Conservation (phyloP, 192 early-diverging fungal genomes). For the Backusella luteola region DNA sequence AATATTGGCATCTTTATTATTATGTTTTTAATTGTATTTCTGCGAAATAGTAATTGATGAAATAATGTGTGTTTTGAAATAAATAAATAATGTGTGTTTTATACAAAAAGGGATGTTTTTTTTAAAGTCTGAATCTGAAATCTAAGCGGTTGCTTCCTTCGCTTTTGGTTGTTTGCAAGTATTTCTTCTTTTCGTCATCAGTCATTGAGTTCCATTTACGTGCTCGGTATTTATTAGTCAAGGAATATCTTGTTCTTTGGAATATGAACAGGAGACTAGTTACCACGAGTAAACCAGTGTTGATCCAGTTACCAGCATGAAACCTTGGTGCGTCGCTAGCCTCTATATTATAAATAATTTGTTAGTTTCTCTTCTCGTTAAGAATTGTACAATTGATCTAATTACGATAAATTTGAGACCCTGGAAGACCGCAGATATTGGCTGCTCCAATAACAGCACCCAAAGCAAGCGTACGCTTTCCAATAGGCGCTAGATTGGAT, state of each 20-base stretch:
- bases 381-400: not conserved
- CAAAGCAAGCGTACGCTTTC: conserved; percentile 25
- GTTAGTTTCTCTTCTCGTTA: not conserved
- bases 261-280: conserved; percentile 18
- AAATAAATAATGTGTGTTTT: not conserved
- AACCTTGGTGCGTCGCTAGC: conserved; percentile 23
- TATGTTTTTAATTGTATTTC: not conserved
- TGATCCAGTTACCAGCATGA: conserved; percentile 19
- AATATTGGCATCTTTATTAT: not conserved
- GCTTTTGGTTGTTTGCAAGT: conserved; percentile 50
- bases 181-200: conserved; percentile 49
- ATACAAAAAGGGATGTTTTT: not conserved
- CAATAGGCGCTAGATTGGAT: conserved; percentile 24
- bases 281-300: not conserved
- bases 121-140: conserved; percentile 37
- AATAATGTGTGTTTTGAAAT: not conserved
- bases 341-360: not conserved
- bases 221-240: conserved; percentile 45
- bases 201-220: conserved; percentile 48
- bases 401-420: conserved; percentile 29
- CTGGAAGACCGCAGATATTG: conserved; percentile 26
- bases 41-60: not conserved
- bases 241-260: conserved; percentile 44
- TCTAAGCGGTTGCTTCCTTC: conserved; percentile 55
- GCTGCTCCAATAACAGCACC: conserved; percentile 27